A percentile compares a stretch with the other conserved stretches of the same genome.
Conservation (phyloP, 345 rosid species). For the Bruguiera parviflora region DNA sequence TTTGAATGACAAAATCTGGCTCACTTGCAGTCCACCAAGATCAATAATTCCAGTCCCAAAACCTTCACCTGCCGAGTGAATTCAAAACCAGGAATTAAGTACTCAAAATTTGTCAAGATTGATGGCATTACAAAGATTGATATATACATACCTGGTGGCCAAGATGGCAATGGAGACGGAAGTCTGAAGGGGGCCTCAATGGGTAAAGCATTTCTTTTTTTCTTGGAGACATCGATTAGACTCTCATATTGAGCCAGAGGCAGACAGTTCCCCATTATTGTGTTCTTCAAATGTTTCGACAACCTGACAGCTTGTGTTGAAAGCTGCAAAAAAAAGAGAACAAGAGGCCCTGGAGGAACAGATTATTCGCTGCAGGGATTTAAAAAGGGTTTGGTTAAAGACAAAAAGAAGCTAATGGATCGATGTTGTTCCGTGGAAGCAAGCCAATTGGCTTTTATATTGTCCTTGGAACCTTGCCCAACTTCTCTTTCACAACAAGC, state of each 20-base stretch:
- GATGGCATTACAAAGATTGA: background rate
- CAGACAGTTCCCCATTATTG: constrained; percentile 24
- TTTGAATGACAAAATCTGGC: constrained; percentile 49
- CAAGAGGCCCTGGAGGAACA: background rate
- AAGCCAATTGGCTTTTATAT: background rate
- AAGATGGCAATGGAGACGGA: constrained; percentile 38
- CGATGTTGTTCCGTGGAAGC: constrained; percentile 10
- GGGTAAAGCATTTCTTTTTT: constrained; percentile 15
- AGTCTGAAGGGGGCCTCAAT: constrained; percentile 28
- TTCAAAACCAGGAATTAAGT: no score
- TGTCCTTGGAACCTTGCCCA: background rate
- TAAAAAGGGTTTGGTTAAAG: background rate
- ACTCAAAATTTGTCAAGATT: background rate
- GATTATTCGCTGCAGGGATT: background rate
- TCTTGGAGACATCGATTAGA: constrained; percentile 13
- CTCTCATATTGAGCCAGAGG: background rate
- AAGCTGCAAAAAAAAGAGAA: background rate
- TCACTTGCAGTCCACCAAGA: constrained; percentile 60
- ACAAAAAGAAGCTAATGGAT: background rate
- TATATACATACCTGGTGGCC: constrained; percentile 29
- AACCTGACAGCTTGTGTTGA: background rate
- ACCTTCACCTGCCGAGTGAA: constrained; percentile 21
- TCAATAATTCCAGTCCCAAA: constrained; percentile 55
- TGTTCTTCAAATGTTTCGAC: background rate
- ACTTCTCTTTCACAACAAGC: constrained; percentile 8